A percentile compares a stretch with the other conserved stretches of the same genome.
Conservation (phyloP, 352 stramenopile genomes). For the Pythium pyrilobum region DNA sequence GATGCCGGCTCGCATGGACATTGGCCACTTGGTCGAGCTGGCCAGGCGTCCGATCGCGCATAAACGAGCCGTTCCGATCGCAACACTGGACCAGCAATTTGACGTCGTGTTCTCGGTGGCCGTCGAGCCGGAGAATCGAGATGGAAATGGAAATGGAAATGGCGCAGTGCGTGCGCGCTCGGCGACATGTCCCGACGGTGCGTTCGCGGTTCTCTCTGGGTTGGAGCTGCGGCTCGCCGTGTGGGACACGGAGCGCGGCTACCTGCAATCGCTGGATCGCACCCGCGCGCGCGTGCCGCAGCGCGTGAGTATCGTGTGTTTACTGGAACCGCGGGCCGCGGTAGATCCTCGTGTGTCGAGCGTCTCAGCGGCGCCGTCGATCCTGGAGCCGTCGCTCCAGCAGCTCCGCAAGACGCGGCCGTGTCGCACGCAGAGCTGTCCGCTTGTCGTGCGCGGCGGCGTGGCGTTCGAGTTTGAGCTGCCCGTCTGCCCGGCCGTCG, state of each 20-base stretch:
- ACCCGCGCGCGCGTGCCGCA: neutral
- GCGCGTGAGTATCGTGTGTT: constrained; percentile 10
- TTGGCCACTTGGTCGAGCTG: constrained; percentile 10
- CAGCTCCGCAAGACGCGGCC: neutral
- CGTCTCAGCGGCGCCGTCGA: neutral
- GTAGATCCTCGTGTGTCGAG: neutral
- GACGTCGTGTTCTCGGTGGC: neutral
- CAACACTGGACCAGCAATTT: neutral
- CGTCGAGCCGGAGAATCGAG: neutral
- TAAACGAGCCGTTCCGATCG: neutral
- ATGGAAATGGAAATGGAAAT: neutral
- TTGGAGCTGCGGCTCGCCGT: constrained; percentile 25
- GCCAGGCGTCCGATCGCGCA: neutral
- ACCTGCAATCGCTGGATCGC: constrained; percentile 18
- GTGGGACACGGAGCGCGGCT: constrained; percentile 23
- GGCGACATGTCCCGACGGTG: constrained; percentile 1
- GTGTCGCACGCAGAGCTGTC: constrained; percentile 7
- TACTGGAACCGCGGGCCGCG: neutral
- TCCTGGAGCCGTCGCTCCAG: neutral
- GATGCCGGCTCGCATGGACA: neutral
- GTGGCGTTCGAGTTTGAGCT: constrained; percentile 14
- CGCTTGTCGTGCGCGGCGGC: neutral
- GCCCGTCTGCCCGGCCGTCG: constrained; percentile 16
- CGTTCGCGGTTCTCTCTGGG: constrained; percentile 26
- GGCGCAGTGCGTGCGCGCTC: too few species aligned